A percentile compares a stretch with the other conserved stretches of the same genome.
Conservation (phyloP, 2,329 filamentous ascomycete genomes). For the Penicillium capsulatum region DNA sequence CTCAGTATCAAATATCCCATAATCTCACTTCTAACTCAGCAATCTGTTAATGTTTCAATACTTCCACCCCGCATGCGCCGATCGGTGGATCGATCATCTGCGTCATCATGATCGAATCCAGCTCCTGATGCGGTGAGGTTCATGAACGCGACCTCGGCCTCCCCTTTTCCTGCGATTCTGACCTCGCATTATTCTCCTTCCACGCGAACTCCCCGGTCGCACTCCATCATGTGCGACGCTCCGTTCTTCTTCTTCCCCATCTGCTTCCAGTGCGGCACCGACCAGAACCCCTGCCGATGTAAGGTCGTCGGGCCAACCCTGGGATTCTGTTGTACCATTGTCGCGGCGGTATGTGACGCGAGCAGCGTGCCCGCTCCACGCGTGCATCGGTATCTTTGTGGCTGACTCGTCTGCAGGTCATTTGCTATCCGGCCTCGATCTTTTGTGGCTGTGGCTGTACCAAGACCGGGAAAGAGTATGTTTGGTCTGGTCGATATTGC, state of each 20-base stretch:
- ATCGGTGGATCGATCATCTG: constrained; percentile 20
- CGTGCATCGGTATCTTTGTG: neutral
- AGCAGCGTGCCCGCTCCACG: too few relatives aligned
- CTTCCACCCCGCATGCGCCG: constrained; percentile 1
- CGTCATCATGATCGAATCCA: constrained; percentile 25
- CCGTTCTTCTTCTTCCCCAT: constrained; percentile 49
- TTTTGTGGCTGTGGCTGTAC: constrained; percentile 56
- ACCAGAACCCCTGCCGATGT: constrained; percentile 56
- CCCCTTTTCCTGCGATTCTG: neutral
- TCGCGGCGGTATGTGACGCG: constrained; percentile 46
- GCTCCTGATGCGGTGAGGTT: constrained; percentile 7
- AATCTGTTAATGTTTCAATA: too few relatives aligned
- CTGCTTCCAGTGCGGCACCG: constrained; percentile 54
- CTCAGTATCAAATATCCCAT: too few relatives aligned
- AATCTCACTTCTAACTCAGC: too few relatives aligned
- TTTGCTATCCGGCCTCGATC: constrained; percentile 54
- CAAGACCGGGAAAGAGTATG: constrained; percentile 52
- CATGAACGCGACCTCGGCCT: neutral
- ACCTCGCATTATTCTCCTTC: too few relatives aligned
- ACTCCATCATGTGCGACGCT: constrained; percentile 31
- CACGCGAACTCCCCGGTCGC: too few relatives aligned
- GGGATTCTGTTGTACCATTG: constrained; percentile 47
- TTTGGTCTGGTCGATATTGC: constrained; percentile 4
- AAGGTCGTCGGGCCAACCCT: constrained; percentile 55
- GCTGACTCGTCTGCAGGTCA: constrained; percentile 34